phyloP scores from a whole-genome alignment of 768 basidiomycete species.

The Naematelia encephala region DNA sequence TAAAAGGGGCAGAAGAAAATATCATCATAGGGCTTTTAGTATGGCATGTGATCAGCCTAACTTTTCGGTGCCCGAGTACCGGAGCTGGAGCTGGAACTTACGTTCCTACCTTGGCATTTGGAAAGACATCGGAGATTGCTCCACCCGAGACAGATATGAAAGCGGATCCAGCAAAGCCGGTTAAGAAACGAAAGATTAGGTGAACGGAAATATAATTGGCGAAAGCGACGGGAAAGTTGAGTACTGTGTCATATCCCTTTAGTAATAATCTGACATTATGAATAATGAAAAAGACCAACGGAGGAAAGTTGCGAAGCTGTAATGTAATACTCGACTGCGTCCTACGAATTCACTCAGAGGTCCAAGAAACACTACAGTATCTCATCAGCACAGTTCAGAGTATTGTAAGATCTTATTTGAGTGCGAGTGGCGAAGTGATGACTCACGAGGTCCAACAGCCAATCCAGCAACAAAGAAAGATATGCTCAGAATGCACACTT shows the following conservation, averaged over 20 bases:
- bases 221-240: conserved; percentile 71
- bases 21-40: conserved; percentile 57
- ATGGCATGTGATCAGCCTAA: conserved; percentile 8
- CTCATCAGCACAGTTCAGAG: no score
- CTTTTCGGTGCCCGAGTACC: background rate
- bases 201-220: conserved; percentile 55
- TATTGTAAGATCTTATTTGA: conserved; percentile 34
- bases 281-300: conserved; percentile 21
- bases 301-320: conserved; percentile 63
- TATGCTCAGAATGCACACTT: conserved; percentile 58
- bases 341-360: conserved; percentile 61
- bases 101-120: conserved; percentile 57
- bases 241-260: conserved; percentile 36
- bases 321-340: conserved; percentile 61
- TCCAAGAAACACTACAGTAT: conserved; percentile 51
- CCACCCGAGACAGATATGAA: conserved; percentile 66
- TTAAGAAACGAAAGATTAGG: conserved; percentile 62
- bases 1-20: conserved; percentile 59
- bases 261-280: background rate
- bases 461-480: conserved; percentile 54
- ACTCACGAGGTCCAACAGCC: conserved; percentile 39
- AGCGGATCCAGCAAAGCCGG: conserved; percentile 59
- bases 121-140: conserved; percentile 61
- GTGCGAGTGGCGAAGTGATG: conserved; percentile 23
- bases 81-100: conserved; percentile 20